Conservation (phyloP, 1,284 basidiomycete species). For the Peniophora sp. region DNA sequence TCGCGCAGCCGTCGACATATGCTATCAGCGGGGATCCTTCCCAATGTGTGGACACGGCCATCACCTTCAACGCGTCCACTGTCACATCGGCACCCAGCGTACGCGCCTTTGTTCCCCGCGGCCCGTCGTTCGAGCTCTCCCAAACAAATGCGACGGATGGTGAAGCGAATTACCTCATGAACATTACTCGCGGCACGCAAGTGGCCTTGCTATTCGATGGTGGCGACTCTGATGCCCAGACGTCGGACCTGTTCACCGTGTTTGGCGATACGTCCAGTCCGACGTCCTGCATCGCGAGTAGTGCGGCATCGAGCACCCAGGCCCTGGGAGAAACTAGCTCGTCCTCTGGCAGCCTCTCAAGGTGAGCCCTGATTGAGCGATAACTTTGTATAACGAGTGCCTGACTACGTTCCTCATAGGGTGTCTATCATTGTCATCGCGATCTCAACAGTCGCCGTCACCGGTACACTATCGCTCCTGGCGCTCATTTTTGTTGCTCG, state of each 20-base stretch:
- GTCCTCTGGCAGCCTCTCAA: constrained; percentile 9
- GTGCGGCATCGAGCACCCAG: not conserved
- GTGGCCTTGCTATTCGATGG: constrained; percentile 33
- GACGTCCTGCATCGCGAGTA: constrained; percentile 17
- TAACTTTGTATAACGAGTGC: constrained; percentile 3
- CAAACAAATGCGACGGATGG: constrained; percentile 23
- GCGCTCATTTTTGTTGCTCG: constrained; percentile 36
- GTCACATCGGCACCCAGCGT: constrained; percentile 30
- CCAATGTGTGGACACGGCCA: constrained; percentile 44
- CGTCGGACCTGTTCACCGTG: constrained; percentile 21
- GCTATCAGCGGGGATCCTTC: constrained; percentile 20
- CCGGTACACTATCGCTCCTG: constrained; percentile 25
- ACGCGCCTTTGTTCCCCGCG: constrained; percentile 36
- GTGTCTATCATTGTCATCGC: constrained; percentile 35
- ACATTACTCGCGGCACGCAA: constrained; percentile 26
- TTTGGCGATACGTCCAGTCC: constrained; percentile 19
- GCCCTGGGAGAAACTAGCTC: constrained; percentile 10
- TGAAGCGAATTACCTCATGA: constrained; percentile 37
- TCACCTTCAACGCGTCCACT: constrained; percentile 32
- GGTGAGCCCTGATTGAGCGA: constrained; percentile 13
- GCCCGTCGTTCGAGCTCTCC: constrained; percentile 30
- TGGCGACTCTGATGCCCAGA: constrained; percentile 17
- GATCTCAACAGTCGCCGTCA: constrained; percentile 25
- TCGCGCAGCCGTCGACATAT: constrained; percentile 15
- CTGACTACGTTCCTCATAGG: constrained; percentile 16